These are phyloP conservation scores for Davidsoniella virescens DNA, from an alignment of 2,329 filamentous ascomycete species.

Conservation along the genomic window DNA sequence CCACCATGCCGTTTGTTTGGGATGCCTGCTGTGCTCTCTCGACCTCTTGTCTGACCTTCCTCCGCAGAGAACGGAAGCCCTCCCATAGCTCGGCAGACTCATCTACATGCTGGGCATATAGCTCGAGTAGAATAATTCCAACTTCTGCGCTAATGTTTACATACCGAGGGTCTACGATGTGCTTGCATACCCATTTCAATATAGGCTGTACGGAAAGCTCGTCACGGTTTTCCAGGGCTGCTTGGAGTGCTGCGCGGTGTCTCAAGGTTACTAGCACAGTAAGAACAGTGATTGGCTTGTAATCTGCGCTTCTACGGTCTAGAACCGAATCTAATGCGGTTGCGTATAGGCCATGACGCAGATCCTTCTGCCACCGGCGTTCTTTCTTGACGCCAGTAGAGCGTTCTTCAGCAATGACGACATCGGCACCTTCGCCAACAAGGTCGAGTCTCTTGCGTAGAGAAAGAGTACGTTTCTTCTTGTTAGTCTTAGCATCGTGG, in stretches of 20 bases:
- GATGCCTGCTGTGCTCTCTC: conserved; percentile 72
- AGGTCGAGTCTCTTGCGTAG: conserved; percentile 50
- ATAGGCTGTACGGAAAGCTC: conserved; percentile 69
- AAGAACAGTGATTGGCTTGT: conserved; percentile 46
- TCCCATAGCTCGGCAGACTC: conserved; percentile 57
- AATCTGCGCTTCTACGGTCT: conserved; percentile 31
- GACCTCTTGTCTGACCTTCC: conserved; percentile 57
- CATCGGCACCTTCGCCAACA: conserved; percentile 69
- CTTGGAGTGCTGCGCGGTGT: conserved; percentile 70
- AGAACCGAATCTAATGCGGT: conserved; percentile 69
- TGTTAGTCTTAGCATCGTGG: conserved; percentile 55
- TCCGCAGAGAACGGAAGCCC: conserved; percentile 51
- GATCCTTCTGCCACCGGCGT: conserved; percentile 62
- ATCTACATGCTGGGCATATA: conserved; percentile 69
- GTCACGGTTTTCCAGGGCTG: conserved; percentile 65
- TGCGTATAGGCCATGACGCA: conserved; percentile 63
- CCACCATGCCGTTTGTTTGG: conserved; percentile 75
- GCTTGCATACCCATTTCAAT: conserved; percentile 63
- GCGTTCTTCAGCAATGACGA: conserved; percentile 62
- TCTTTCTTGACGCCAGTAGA: conserved; percentile 37
- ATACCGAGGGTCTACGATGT: conserved; percentile 71
- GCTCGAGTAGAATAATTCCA: conserved; percentile 63
- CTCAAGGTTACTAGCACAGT: conserved; percentile 71
- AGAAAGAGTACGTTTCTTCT: conserved; percentile 44
- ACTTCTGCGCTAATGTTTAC: conserved; percentile 70